A percentile compares a stretch with the other conserved stretches of the same genome.
Evolutionary conservation across 768 basidiomycete species (phyloP).

Genomic region (Russula dissimulans): DNA sequence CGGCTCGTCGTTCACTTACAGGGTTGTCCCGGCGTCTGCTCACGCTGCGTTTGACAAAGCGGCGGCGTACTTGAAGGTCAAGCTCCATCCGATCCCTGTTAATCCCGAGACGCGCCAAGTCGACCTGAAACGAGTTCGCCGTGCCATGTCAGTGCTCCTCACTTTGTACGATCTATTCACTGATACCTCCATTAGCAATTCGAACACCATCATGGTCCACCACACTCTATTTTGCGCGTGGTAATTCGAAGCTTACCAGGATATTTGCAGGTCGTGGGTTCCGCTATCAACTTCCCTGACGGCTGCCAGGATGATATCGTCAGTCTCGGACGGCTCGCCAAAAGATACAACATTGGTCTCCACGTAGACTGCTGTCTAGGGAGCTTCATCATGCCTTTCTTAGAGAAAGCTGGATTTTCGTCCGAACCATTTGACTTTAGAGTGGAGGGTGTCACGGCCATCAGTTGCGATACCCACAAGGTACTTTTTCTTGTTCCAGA

Average conservation of each 20-base stretch:
- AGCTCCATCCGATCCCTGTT: conserved; percentile 81
- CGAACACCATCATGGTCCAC: conserved; percentile 78
- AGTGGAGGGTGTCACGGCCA: conserved; percentile 84
- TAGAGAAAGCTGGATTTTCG: conserved; percentile 68
- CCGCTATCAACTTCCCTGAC: conserved; percentile 78
- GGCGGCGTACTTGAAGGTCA: conserved; percentile 78
- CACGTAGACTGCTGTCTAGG: conserved; percentile 96
- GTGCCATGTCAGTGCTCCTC: conserved; percentile 67
- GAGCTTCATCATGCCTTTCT: conserved; percentile 88
- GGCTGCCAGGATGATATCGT: conserved; percentile 83
- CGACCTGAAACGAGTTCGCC: conserved; percentile 62
- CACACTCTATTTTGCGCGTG: not conserved
- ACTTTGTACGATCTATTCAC: not conserved
- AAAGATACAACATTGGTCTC: conserved; percentile 66
- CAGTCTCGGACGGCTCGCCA: conserved; percentile 65
- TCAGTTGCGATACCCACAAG: conserved; percentile 96
- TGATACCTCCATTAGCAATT: conserved; percentile 44
- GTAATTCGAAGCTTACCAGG: not conserved
- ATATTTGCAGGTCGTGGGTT: conserved; percentile 61
- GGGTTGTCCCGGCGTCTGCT: conserved; percentile 74
- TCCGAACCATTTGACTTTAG: conserved; percentile 81
- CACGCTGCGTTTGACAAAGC: conserved; percentile 97
- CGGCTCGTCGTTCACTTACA: conserved; percentile 25
- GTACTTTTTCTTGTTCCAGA: conserved; percentile 27
- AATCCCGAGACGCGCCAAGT: conserved; percentile 69